Evolutionary conservation across 495 filamentous ascomycete species (phyloP), one percentile per base, ranked within the genome.

Genomic region (Daldinia childiae): DNA sequence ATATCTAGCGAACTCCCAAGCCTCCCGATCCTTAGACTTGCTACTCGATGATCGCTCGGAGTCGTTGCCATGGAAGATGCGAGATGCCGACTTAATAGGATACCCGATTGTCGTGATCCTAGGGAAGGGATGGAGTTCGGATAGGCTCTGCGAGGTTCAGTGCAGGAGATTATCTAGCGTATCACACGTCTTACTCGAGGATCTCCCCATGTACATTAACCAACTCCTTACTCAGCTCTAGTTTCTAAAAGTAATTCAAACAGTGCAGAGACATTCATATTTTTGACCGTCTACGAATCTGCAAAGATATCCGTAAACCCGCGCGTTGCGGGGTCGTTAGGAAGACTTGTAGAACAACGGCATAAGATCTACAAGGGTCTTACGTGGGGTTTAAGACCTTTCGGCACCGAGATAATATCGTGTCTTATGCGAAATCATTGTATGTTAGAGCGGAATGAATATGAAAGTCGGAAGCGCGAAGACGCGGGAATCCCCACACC

Each of bases 41-140:
- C 64, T 82, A 0, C 76, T 96, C 0, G 95, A 98, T 78, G 95
- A 98, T 76, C 87, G 95, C 15, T 73, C 84, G 36, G 87, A 85
- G 71, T 79, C 86, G 6, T 79, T 95, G 52, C 88, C 89, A 15
- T 97, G 92, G 92, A 97, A 95, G 76, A 80, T 98, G 61, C 88
- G 84, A 2, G 95, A 98, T 79, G 95, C 95, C 2, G 94, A 97
- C 76, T 73, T 95, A 58, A 87, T 97, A 66, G 95, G 95, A 12
- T 97, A 94, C 78, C 95, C 95, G 0, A 79, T 98, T 14, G 85
- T 96, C 24, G 80, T 96, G 1, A 82, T 96, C 15, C 81, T 97
- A 38, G 95, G 95, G 3, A 90, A 87, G 67, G 83, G 81, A 17
- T 97, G 94, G 94, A 85, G 78, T 70, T 82, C 85, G 21, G 82